Evolutionary conservation across 2,329 filamentous ascomycete genomes (phyloP).

Genomic region (Sphaerulina vaccinii): DNA sequence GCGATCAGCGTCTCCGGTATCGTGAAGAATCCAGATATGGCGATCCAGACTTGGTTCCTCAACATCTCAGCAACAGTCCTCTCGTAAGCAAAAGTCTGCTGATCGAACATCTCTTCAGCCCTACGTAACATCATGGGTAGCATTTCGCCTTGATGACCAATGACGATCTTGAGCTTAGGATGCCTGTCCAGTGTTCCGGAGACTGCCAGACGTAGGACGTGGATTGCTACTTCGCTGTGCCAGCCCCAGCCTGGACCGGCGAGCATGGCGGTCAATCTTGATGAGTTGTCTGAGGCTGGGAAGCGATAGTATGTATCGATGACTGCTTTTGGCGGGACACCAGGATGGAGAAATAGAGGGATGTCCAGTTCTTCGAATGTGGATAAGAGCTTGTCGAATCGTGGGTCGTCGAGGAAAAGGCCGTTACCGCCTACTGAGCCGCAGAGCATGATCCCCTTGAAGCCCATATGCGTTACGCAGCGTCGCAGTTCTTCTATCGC

Average conservation of each 20-base stretch:
- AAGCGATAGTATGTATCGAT: conserved; percentile 3
- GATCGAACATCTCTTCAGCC: conserved; percentile 2
- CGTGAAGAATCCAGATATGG: conserved; percentile 1
- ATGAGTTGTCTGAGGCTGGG: neutral
- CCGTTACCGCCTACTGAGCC: neutral
- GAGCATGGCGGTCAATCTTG: conserved; percentile 2
- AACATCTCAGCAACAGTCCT: neutral
- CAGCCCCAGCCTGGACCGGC: conserved; percentile 4
- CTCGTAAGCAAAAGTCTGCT: neutral
- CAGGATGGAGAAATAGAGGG: conserved; percentile 8
- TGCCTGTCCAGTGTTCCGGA: conserved; percentile 7
- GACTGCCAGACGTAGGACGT: conserved; percentile 2
- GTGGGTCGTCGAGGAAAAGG: conserved; percentile 3
- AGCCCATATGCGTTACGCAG: no score
- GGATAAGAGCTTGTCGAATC: conserved; percentile 1
- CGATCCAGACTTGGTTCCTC: conserved; percentile 7
- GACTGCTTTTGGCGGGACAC: neutral
- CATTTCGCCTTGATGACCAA: conserved; percentile 10
- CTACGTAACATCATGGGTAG: conserved; percentile 1
- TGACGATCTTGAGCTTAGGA: conserved; percentile 8
- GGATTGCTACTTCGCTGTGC: conserved; percentile 9
- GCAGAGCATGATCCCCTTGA: no score
- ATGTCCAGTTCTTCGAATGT: conserved; percentile 5
- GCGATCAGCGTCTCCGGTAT: conserved; percentile 2
- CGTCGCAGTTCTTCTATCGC: no score